These are phyloP conservation scores for Oryza nivara DNA, from an alignment of 176 grass and related monocot genomes.

Conservation along the genomic window DNA sequence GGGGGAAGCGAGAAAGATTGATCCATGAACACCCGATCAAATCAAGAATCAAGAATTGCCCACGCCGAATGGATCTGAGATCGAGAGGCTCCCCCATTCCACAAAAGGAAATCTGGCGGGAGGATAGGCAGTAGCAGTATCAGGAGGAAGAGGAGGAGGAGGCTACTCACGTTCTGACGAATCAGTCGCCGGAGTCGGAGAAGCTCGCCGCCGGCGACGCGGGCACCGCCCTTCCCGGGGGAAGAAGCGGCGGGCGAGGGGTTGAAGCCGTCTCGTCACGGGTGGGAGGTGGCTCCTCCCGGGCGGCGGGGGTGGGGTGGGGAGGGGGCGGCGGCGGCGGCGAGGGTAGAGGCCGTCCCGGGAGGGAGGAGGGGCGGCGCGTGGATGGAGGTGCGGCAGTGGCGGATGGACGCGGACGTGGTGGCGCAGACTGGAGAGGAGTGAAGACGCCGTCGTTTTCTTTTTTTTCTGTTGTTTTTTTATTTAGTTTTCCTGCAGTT, in stretches of 20 bases:
- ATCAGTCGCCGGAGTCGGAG: background rate
- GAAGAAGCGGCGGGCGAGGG: background rate
- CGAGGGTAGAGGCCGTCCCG: no score
- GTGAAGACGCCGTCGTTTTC: background rate
- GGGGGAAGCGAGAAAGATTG: background rate
- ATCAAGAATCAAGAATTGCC: conserved; percentile 24
- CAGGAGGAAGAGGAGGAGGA: background rate
- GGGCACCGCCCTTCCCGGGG: background rate
- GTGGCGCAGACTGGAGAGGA: background rate
- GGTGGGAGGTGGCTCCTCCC: background rate
- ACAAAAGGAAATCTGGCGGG: background rate
- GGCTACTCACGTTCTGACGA: conserved; percentile 4
- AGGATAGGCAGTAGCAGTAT: background rate
- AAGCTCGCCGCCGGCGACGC: conserved; percentile 24
- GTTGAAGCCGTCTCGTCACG: background rate
- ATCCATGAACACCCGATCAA: background rate
- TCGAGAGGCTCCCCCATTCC: background rate
- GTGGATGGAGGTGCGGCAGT: background rate
- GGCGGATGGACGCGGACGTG: background rate
- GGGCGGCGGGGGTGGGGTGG: no score
- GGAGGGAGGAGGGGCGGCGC: no score
- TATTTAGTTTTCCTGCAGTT: no score
- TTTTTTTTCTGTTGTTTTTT: no score
- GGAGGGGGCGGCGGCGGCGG: no score
- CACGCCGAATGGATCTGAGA: conserved; percentile 40